Base-by-base conservation (phyloP, 108 stramenopile species). In the Epithemia pelagica region DNA sequence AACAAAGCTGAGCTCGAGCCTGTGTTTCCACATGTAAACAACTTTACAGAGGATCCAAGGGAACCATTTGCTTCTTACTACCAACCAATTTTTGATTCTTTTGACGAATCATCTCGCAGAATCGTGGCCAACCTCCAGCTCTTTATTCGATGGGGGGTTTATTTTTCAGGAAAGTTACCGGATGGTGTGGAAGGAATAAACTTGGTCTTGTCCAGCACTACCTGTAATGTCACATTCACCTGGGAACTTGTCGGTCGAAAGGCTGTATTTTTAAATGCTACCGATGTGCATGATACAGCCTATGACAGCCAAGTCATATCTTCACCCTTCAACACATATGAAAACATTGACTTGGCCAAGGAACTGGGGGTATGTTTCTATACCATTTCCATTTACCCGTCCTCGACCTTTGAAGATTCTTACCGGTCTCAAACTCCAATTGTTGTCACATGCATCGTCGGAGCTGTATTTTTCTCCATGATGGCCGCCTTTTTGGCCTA, bases 281-380 rank as follows among this genome's bases (percentile, higher is more conserved):
- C 15, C 28, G 87, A 88, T 61, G 28, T 60, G 24, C 83, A 88
- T 56, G 83, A 88, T 61, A 30, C 28, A n/a, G 61, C 70, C 15
- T 88, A 75, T 58, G 62, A 75, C 24, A 46, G 61, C 3, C 61
- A 64, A 2, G 25, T 21, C 3, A 26, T 2, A 21, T 2, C 23
- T 20, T 27, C 7, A 21, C 7, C 7, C 21, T n/a, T 58, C 26
- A 54, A 69, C 57, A 27, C 62, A 62, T n/a, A 19, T 58, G 68
- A 33, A 29, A 23, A 61, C 23, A 46, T 62, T 18, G 53, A 61
- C 54, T 37, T 53, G 5, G 67, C 62, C 53, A 68, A 28, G 2
- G 25, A 27, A 10, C 22, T 59, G 21, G 65, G 33, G 20, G 22
- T 25, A 29, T 70, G 69, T 52, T 18, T 23, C 27, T 62, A 55